phyloP scores from a whole-genome alignment of 148 eudicot genomes.

The Nepenthes mirabilis region DNA sequence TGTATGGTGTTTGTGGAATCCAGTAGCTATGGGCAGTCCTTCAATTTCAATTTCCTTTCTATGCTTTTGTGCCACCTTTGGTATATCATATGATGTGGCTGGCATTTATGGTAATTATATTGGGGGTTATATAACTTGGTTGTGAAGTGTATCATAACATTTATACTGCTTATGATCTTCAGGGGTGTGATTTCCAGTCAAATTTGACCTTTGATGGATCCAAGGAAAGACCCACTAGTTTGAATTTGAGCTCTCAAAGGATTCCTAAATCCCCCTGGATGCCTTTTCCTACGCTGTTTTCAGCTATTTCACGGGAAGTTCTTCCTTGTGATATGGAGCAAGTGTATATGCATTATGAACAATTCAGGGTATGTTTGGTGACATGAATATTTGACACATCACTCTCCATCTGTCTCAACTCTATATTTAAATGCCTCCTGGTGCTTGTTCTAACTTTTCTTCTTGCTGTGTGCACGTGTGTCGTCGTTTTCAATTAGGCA shows the following conservation, averaged over 20 bases:
- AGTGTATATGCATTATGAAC: conserved; percentile 34
- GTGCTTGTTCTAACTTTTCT: neutral
- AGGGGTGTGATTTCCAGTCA: conserved; percentile 22
- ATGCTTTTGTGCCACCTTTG: too few relatives aligned
- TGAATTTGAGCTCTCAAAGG: conserved; percentile 23
- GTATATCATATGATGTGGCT: too few relatives aligned
- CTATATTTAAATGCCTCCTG: too few relatives aligned
- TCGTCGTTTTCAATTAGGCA: conserved; percentile 10
- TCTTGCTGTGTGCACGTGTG: neutral
- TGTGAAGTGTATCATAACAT: neutral
- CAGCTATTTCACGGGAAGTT: conserved; percentile 45
- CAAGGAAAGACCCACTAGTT: conserved; percentile 23
- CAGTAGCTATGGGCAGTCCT: too few relatives aligned
- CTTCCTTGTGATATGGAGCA: conserved; percentile 37
- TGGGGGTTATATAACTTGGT: neutral
- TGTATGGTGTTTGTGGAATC: too few relatives aligned
- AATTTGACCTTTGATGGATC: conserved; percentile 20
- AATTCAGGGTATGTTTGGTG: conserved; percentile 40
- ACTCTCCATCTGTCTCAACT: neutral
- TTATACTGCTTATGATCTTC: neutral
- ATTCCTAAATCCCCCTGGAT: conserved; percentile 73
- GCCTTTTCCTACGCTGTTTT: conserved; percentile 64
- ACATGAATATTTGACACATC: neutral
- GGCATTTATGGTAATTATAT: too few relatives aligned
- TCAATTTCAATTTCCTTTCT: neutral